Conservation (phyloP, 106 monocot genomes). For the Allium cepa region DNA sequence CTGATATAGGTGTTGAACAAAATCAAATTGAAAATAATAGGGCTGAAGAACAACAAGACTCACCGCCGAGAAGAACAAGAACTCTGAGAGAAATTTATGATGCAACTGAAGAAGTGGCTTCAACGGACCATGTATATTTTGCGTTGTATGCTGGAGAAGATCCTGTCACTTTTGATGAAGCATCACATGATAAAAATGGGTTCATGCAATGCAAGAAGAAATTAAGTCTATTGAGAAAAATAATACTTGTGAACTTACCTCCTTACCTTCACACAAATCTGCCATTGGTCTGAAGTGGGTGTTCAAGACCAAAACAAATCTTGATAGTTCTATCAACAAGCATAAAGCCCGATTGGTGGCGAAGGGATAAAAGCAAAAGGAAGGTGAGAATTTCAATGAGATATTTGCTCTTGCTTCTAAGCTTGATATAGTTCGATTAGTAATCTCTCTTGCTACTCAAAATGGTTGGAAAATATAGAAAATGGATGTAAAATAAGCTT, state of each 20-base stretch:
- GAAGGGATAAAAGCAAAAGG: too few relatives aligned
- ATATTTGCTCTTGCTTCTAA: too few relatives aligned
- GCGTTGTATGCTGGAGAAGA: not conserved
- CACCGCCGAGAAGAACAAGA: too few relatives aligned
- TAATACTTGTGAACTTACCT: not conserved
- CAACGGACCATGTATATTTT: not conserved
- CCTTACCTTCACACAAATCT: not conserved
- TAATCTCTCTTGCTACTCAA: too few relatives aligned
- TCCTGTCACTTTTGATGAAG: not conserved
- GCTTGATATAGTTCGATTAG: too few relatives aligned
- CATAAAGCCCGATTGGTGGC: too few relatives aligned
- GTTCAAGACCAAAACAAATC: too few relatives aligned
- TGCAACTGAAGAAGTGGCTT: not conserved
- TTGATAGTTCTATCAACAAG: too few relatives aligned
- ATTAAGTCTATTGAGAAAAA: not conserved
- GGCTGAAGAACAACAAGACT: too few relatives aligned
- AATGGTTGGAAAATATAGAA: too few relatives aligned
- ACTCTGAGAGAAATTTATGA: not conserved
- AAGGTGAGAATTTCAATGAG: too few relatives aligned
- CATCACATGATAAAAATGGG: not conserved
- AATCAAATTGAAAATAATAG: not conserved
- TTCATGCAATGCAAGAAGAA: not conserved
- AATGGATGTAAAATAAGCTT: too few relatives aligned
- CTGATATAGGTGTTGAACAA: not conserved
- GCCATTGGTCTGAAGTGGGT: not conserved